phyloP scores from a whole-genome alignment of 108 stramenopile species.

The Mediolabrus comicus region DNA sequence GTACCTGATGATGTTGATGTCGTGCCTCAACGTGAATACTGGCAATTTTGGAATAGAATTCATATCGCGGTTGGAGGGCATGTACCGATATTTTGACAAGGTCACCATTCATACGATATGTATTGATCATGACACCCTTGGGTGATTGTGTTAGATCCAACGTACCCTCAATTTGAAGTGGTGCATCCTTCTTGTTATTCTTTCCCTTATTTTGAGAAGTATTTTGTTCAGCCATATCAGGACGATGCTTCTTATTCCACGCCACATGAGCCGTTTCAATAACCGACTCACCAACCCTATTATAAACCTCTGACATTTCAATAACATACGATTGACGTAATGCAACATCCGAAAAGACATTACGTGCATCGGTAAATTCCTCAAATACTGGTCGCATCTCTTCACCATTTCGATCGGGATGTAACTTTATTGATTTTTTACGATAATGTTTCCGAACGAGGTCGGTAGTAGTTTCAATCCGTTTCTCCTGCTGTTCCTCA shows the following conservation, averaged over 20 bases:
- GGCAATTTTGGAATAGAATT: slow-evolving; percentile 32
- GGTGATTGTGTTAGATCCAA: slow-evolving; percentile 19
- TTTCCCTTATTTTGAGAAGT: background rate
- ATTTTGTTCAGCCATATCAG: slow-evolving; percentile 13
- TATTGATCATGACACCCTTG: slow-evolving; percentile 14
- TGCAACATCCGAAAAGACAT: slow-evolving; percentile 11
- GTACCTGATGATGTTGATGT: slow-evolving; percentile 3
- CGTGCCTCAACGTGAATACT: slow-evolving; percentile 13
- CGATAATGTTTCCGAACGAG: slow-evolving; percentile 36
- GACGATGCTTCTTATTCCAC: slow-evolving; percentile 27
- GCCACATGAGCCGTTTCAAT: slow-evolving; percentile 5
- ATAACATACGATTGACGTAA: slow-evolving; percentile 19
- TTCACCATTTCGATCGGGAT: slow-evolving; percentile 46
- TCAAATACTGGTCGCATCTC: slow-evolving; percentile 31
- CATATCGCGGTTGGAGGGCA: slow-evolving; percentile 23
- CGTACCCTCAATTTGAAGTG: slow-evolving; percentile 25
- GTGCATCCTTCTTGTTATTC: slow-evolving; percentile 3
- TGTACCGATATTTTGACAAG: slow-evolving; percentile 6
- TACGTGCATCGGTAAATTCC: slow-evolving; percentile 34
- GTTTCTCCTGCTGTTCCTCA: slow-evolving; percentile 11
- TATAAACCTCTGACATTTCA: slow-evolving; percentile 22
- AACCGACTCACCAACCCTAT: background rate
- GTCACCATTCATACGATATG: background rate
- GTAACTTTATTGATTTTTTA: slow-evolving; percentile 22
- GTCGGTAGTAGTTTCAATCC: background rate